Conservation (phyloP, 352 stramenopile species). For the Hyaloperonospora brassicae region DNA sequence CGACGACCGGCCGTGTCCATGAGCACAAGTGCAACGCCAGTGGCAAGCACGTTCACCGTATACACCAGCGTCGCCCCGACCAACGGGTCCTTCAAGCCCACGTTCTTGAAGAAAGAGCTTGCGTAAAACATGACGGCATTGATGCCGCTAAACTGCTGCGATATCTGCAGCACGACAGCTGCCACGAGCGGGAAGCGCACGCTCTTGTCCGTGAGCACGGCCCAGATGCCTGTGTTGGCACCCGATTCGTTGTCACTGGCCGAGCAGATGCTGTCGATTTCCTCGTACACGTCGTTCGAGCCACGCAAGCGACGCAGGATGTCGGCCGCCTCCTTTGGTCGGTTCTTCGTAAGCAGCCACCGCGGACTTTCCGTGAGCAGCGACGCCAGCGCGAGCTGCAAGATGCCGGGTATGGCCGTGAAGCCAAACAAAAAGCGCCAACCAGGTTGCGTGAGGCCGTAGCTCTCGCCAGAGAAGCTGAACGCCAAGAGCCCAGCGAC, state of each 20-base stretch:
- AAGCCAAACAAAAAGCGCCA: conserved; percentile 68
- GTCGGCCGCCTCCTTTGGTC: conserved; percentile 59
- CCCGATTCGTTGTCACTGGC: conserved; percentile 69
- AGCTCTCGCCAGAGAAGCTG: conserved; percentile 45
- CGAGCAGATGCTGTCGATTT: conserved; percentile 76
- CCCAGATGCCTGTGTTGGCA: conserved; percentile 56
- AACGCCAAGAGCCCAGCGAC: conserved; percentile 47
- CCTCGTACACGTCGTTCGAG: conserved; percentile 71
- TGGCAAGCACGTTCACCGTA: conserved; percentile 66
- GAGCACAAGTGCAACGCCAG: conserved; percentile 55
- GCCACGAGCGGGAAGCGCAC: conserved; percentile 60
- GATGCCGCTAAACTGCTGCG: conserved; percentile 67
- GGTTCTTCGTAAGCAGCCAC: conserved; percentile 68
- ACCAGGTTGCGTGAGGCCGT: conserved; percentile 45
- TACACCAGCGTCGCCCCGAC: conserved; percentile 57
- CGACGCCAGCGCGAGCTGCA: conserved; percentile 54
- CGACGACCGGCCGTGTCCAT: conserved; percentile 68
- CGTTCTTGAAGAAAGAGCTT: conserved; percentile 68
- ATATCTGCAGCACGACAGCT: conserved; percentile 52
- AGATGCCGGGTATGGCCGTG: conserved; percentile 49
- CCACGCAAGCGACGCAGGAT: conserved; percentile 56
- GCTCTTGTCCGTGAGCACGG: conserved; percentile 46
- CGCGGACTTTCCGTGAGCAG: conserved; percentile 59
- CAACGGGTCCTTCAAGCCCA: conserved; percentile 55
- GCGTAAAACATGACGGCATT: conserved; percentile 80